A percentile compares a stretch with the other conserved stretches of the same genome.
These are phyloP conservation scores for Aspergillus pseudonomiae DNA, from an alignment of 2,329 filamentous ascomycete species.

Conservation along the genomic window DNA sequence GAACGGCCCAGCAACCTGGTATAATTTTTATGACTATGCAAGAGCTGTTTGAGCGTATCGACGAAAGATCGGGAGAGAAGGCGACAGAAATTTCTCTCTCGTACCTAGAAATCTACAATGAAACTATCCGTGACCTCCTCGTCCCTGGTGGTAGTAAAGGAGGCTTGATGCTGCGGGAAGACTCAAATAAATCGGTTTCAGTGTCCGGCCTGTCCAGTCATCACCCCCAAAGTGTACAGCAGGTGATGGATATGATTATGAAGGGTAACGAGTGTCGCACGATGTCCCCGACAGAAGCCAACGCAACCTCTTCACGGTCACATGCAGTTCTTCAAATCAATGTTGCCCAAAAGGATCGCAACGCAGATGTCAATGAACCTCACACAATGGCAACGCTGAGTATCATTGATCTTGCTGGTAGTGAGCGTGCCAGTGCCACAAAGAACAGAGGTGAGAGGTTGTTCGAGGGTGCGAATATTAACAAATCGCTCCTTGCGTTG, in stretches of 20 bases:
- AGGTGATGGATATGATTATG: slow-evolving; percentile 99
- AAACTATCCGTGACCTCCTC: slow-evolving; percentile 93
- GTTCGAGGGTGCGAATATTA: slow-evolving; percentile 96
- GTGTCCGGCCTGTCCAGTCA: slow-evolving; percentile 91
- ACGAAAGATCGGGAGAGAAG: slow-evolving; percentile 84
- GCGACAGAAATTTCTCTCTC: slow-evolving; percentile 87
- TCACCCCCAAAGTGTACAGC: slow-evolving; percentile 83
- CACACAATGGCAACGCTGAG: slow-evolving; percentile 98
- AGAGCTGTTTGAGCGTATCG: slow-evolving; percentile 94
- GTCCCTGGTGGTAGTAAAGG: slow-evolving; percentile 82
- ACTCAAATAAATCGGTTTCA: slow-evolving; percentile 89
- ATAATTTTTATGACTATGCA: slow-evolving; percentile 99
- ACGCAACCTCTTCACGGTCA: slow-evolving; percentile 94
- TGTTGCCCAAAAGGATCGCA: slow-evolving; percentile 88
- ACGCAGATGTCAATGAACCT: slow-evolving; percentile 88
- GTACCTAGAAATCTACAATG: slow-evolving; percentile 98
- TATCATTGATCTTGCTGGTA: slow-evolving; percentile 96
- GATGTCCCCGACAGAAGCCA: slow-evolving; percentile 94
- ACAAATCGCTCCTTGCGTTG: slow-evolving; percentile 92
- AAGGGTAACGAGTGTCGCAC: slow-evolving; percentile 92
- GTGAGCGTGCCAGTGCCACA: slow-evolving; percentile 91
- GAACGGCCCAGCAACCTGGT: slow-evolving; percentile 86
- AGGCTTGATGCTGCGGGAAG: slow-evolving; percentile 89
- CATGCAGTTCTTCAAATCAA: slow-evolving; percentile 98
- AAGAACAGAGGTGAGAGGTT: slow-evolving; percentile 93